Conservation (phyloP, 768 basidiomycete genomes). For the Tulasnella sp. region DNA sequence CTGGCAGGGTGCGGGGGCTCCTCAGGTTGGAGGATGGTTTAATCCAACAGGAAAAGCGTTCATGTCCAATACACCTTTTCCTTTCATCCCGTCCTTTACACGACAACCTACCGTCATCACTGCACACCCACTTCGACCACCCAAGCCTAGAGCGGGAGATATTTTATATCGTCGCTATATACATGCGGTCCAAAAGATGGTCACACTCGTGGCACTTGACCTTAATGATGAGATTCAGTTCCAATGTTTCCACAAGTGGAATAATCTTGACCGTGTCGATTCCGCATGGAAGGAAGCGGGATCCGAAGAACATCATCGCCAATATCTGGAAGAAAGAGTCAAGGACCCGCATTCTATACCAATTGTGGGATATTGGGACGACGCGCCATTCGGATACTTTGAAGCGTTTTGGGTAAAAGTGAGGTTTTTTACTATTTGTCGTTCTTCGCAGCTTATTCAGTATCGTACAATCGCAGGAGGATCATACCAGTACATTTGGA, state of each 20-base stretch:
- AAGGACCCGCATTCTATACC: conserved; percentile 31
- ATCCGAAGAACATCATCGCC: conserved; percentile 32
- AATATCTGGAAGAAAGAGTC: conserved; percentile 28
- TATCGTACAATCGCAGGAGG: too few relatives aligned
- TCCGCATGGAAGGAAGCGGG: conserved; percentile 36
- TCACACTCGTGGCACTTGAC: conserved; percentile 26
- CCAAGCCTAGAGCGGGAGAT: conserved; percentile 32
- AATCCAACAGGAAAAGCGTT: too few relatives aligned
- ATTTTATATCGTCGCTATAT: conserved; percentile 32
- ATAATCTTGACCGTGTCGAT: conserved; percentile 37
- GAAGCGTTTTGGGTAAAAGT: conserved; percentile 39
- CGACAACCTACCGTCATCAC: conserved; percentile 36
- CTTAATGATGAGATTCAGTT: conserved; percentile 26
- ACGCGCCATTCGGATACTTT: conserved; percentile 31
- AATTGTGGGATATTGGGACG: conserved; percentile 38
- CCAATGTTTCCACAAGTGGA: conserved; percentile 37
- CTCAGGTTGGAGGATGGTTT: conserved; percentile 26
- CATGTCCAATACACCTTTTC: conserved; percentile 30
- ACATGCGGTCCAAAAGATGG: conserved; percentile 26
- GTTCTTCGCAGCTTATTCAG: too few relatives aligned
- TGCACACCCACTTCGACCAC: conserved; percentile 37
- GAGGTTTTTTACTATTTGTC: too few relatives aligned
- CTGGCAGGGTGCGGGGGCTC: conserved; percentile 40
- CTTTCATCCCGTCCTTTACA: conserved; percentile 33
- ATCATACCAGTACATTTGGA: too few relatives aligned